phyloP scores from a whole-genome alignment of 306 rosid genomes.

The Biancaea sappan region DNA sequence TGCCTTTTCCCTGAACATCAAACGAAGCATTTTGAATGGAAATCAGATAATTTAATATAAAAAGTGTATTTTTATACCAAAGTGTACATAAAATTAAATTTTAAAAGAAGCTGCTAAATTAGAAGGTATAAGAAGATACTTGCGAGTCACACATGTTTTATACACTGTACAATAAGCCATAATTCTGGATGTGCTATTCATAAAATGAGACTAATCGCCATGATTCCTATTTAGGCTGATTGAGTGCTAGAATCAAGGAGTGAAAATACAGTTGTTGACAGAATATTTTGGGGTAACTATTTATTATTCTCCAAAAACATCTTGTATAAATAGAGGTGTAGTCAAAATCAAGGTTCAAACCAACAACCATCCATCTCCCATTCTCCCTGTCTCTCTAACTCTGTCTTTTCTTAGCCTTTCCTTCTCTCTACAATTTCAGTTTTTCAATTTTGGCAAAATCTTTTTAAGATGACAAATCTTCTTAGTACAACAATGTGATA shows the following conservation, averaged over 20 bases:
- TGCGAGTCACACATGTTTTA: background rate
- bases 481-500: background rate
- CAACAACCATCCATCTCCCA: background rate
- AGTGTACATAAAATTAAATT: slow-evolving; percentile 9
- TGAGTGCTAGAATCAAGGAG: background rate
- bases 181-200: background rate
- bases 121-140: slow-evolving; percentile 5
- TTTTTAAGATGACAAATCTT: background rate
- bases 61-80: slow-evolving; percentile 30
- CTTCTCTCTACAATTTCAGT: background rate
- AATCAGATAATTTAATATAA: slow-evolving; percentile 5
- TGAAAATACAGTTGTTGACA: background rate
- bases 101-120: slow-evolving; percentile 4
- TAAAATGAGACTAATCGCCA: background rate
- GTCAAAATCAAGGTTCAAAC: background rate
- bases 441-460: background rate
- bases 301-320: background rate
- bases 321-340: background rate
- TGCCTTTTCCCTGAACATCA: slow-evolving; percentile 70
- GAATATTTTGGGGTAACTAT: background rate
- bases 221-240: background rate
- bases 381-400: background rate
- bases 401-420: background rate
- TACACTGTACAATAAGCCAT: background rate
- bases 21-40: slow-evolving; percentile 32